Conservation (phyloP, 1,139 yeast genomes). For the Candida mesenterica region DNA sequence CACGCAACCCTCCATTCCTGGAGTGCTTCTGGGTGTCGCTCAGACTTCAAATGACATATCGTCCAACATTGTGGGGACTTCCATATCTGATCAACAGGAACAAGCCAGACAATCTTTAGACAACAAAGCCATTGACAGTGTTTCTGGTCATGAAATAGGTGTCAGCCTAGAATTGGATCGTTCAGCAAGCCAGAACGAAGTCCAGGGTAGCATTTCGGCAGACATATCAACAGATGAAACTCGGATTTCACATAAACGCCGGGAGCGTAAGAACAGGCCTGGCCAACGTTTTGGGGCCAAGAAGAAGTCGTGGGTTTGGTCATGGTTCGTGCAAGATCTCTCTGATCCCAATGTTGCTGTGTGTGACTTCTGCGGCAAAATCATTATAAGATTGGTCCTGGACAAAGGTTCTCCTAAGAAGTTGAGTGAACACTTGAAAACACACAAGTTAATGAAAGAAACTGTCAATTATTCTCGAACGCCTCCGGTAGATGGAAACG, state of each 20-base stretch:
- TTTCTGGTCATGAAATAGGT: background rate
- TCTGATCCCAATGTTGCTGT: conserved; percentile 50
- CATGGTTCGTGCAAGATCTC: conserved; percentile 55
- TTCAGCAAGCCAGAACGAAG: no score
- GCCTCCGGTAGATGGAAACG: conserved; percentile 33
- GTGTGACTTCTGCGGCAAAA: conserved; percentile 54
- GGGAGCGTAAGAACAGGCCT: conserved; percentile 31
- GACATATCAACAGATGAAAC: no score
- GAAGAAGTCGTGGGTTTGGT: conserved; percentile 63
- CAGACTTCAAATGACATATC: no score
- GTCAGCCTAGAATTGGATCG: background rate
- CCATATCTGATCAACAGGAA: background rate
- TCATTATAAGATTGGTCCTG: conserved; percentile 45
- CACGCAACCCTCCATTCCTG: conserved; percentile 2
- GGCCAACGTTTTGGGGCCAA: conserved; percentile 51
- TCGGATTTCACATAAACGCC: background rate
- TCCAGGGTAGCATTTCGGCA: no score
- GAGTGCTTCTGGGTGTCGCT: background rate
- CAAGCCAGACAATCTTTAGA: background rate
- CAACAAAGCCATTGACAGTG: background rate
- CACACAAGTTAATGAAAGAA: conserved; percentile 47
- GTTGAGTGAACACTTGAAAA: conserved; percentile 53
- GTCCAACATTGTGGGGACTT: background rate
- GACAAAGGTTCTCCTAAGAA: conserved; percentile 64
- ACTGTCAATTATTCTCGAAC: conserved; percentile 36